Percentiles rank a stretch among this genome's conserved stretches.
phyloP scores from a whole-genome alignment of 2,329 filamentous ascomycete genomes.

The Emergomyces pasteurianus region DNA sequence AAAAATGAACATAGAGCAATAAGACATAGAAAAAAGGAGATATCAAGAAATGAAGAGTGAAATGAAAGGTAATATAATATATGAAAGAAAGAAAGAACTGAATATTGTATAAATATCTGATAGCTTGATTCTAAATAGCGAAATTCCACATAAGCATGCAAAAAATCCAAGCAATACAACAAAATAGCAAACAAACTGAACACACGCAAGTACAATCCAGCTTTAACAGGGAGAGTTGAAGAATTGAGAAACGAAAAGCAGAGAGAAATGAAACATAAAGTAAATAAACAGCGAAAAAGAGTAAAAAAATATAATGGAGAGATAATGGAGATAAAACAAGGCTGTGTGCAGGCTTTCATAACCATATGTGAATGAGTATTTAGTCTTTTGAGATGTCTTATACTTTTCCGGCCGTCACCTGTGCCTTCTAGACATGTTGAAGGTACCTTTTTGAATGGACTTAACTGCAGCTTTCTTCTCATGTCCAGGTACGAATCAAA shows the following conservation, averaged over 20 bases:
- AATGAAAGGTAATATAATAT: conserved; percentile 3
- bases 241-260: background rate
- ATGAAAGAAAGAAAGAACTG: background rate
- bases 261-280: background rate
- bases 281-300: background rate
- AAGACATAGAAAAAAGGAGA: background rate
- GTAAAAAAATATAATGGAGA: background rate
- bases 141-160: background rate
- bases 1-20: background rate
- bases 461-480: background rate
- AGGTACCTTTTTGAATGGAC: background rate
- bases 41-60: background rate
- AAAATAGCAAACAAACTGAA: too few relatives aligned
- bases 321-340: background rate
- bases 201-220: background rate
- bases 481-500: background rate
- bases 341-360: background rate
- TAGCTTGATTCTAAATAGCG: background rate
- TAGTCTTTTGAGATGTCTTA: background rate
- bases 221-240: background rate
- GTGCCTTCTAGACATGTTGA: too few relatives aligned
- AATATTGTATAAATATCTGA: background rate
- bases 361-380: background rate
- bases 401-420: too few relatives aligned
- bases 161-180: background rate